phyloP scores from a whole-genome alignment of 768 basidiomycete species.

The Russula griseocarnosa region DNA sequence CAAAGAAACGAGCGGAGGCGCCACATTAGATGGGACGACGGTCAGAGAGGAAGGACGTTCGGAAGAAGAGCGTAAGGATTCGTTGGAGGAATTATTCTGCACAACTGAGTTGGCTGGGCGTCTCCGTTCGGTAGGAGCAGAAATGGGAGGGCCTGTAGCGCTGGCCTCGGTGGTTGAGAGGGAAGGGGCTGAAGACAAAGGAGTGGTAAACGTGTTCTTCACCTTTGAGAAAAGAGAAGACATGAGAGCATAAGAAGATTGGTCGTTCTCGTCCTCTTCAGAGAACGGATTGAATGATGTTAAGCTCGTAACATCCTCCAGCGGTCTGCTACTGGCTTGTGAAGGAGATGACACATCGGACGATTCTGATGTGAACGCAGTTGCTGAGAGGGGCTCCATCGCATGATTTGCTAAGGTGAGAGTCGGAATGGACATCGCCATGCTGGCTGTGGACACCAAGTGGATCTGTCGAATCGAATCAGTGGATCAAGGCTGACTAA shows the following conservation, averaged over 20 bases:
- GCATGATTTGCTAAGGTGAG: constrained; percentile 7
- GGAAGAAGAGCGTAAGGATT: constrained; percentile 45
- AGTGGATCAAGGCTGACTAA: constrained; percentile 13
- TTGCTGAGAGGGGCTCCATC: constrained; percentile 20
- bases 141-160: constrained; percentile 33
- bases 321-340: constrained; percentile 54
- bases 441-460: not conserved
- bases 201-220: constrained; percentile 72
- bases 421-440: not conserved
- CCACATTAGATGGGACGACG: constrained; percentile 50
- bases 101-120: constrained; percentile 52
- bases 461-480: not conserved
- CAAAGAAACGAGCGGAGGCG: constrained; percentile 79
- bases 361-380: constrained; percentile 35
- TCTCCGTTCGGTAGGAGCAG: constrained; percentile 45
- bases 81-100: constrained; percentile 45
- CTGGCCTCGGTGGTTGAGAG: constrained; percentile 35
- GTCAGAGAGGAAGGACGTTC: constrained; percentile 60
- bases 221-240: constrained; percentile 76
- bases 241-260: constrained; percentile 80
- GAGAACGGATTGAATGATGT: constrained; percentile 90
- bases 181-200: constrained; percentile 51
- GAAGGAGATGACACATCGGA: constrained; percentile 49
- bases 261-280: constrained; percentile 89
- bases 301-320: constrained; percentile 62